Base-by-base conservation (phyloP, 2,329 filamentous ascomycete genomes). In the Cladophialophora carrionii region DNA sequence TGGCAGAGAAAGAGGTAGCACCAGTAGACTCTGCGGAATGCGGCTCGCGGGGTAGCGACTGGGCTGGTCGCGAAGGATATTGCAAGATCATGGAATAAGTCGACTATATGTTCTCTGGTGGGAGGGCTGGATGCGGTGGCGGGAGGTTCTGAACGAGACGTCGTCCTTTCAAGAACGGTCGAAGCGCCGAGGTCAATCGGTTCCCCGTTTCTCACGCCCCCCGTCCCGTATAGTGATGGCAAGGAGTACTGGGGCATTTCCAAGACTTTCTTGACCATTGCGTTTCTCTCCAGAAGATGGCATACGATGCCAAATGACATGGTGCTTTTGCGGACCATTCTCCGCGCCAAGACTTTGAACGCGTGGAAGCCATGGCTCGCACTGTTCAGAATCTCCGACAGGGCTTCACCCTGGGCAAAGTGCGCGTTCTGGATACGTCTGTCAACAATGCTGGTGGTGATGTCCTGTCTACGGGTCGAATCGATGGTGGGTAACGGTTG, bases 11-110 rank as follows among this genome's bases (percentile, higher is more conserved):
- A 82, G 6, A 73, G 70, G 69, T 82, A 84, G 60, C 81, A 78
- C 73, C 79, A 79, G 68, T 79, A 77, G 7, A 84, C 78, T 31
- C 80, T 70, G n/a, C 78, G 74, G 64, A 79, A 82, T 0, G 82
- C 77, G 10, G 74, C 73, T n/a, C 77, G 76, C 0, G 80, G 75
- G 8, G 48, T 65, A 2, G 57, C 49, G 3, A 65, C 65, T 1
- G 63, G 37, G 4, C 65, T 54, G 3, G 65, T 63, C 1, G 69
- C 67, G 48, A 69, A 69, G 6, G 67, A 67, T 4, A 69, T 54
- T 17, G 69, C 69, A 1, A 71, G 56, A 41, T 66, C 57, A 29
- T 68, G 60, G 34, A 71, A 48, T 1, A 68, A 24, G 31, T 62
- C 65, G 29, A 69, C 32, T 17, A 59, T 67, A 49, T 68, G 56